Base-by-base conservation (phyloP, 768 basidiomycete species). In the Lactarius vividus region DNA sequence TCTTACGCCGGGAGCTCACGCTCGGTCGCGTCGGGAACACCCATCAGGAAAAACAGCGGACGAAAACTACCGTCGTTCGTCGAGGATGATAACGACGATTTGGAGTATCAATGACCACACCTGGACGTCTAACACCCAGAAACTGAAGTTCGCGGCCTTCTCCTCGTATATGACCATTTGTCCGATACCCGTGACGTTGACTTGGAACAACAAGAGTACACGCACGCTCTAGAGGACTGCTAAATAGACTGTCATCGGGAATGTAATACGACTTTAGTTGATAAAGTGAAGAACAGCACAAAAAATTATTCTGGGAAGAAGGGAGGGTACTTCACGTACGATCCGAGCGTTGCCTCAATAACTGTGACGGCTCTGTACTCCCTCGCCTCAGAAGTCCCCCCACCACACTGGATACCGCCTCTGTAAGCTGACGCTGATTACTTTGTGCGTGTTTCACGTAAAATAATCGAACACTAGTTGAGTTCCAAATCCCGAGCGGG, bases 401-500 rank as follows among this genome's bases (percentile, higher is more conserved):
- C 7, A 94, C 87, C 16, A 92, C 92, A 69, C 86, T 91, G 9
- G 89, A 85, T 31, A 94, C 87, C 4, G 92, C 82, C 59, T 92
- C 90, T 10, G 88, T 86, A 31, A 93, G 84, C 74, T 89, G 90
- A 49, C 88, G 83, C 60, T 83, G 83, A 62, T 87, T 87, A 49
- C 72, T 74, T 67, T 86, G 91, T 7, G 91, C 84, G 69, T 96
- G 94, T 74, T 94, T 96, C 63, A 97, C 92, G 59, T 94, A 85
- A 79, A 98, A 98, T 59, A 98, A 76, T 49, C 91, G 86, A 33
- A 97, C 93, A 57, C 86, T 89, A 16, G 95, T 97, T 23, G 87
- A 84, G 70, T 92, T 92, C 94, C 96, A 98, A 52, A 96, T 86
- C 15, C 91, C 92, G 28, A 94, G 79, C 1, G 91, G 90, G 1